Evolutionary conservation across 495 filamentous ascomycete species (phyloP).

Genomic region (Podospora australis): DNA sequence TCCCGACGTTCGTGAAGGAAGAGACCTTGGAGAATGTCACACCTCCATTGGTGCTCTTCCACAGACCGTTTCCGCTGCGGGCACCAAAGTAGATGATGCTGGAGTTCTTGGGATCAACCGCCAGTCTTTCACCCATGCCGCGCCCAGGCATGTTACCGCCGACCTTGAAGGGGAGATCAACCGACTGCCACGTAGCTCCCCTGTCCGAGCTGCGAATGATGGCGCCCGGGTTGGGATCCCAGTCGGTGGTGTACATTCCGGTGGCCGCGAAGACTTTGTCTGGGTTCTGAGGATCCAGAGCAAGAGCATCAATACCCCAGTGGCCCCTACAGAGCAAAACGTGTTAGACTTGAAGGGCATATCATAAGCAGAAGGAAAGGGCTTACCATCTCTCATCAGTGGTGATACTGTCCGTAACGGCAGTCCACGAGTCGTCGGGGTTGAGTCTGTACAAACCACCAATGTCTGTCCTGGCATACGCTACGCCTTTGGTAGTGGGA

Average conservation of each 20-base stretch:
- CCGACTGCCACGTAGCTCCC: constrained; percentile 43
- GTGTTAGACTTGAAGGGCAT: constrained; percentile 1
- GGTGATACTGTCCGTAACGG: constrained; percentile 46
- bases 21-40: constrained; percentile 52
- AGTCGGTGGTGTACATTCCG: constrained; percentile 54
- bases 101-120: constrained; percentile 52
- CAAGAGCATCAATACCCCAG: constrained; percentile 55
- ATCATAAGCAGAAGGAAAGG: not conserved
- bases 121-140: constrained; percentile 56
- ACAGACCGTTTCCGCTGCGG: constrained; percentile 56
- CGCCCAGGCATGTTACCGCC: constrained; percentile 63
- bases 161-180: constrained; percentile 50
- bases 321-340: constrained; percentile 30
- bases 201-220: constrained; percentile 46
- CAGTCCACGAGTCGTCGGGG: constrained; percentile 48
- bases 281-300: constrained; percentile 49
- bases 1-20: constrained; percentile 49
- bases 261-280: constrained; percentile 51
- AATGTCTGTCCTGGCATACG: constrained; percentile 58
- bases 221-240: constrained; percentile 51
- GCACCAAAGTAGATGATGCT: constrained; percentile 54
- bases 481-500: constrained; percentile 48
- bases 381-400: constrained; percentile 44
- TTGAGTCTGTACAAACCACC: constrained; percentile 55
- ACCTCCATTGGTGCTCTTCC: constrained; percentile 52